Conservation (phyloP, 2,329 filamentous ascomycete genomes). For the Cladobotryum mycophilum region DNA sequence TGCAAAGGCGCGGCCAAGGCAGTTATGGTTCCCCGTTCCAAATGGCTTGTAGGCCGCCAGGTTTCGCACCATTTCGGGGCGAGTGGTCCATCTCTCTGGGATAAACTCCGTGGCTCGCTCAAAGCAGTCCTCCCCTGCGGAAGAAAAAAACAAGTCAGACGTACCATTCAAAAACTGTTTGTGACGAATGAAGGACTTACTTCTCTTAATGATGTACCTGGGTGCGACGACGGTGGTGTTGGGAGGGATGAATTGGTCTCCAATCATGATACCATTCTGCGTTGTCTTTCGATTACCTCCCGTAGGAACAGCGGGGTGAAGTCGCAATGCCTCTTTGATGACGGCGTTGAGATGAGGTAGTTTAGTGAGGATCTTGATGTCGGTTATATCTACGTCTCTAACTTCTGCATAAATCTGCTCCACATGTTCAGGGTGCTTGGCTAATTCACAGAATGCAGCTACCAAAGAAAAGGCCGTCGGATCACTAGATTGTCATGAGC, state of each 20-base stretch:
- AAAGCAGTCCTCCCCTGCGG: slow-evolving; percentile 23
- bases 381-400: slow-evolving; percentile 13
- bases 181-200: slow-evolving; percentile 27
- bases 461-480: slow-evolving; percentile 14
- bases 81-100: slow-evolving; percentile 32
- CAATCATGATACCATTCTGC: slow-evolving; percentile 14
- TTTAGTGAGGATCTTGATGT: slow-evolving; percentile 13
- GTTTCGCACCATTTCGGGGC: slow-evolving; percentile 27
- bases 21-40: slow-evolving; percentile 19
- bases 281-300: slow-evolving; percentile 17
- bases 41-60: slow-evolving; percentile 27
- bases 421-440: slow-evolving; percentile 12
- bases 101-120: slow-evolving; percentile 26
- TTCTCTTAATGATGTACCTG: slow-evolving; percentile 17
- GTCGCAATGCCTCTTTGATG: slow-evolving; percentile 20
- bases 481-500: slow-evolving; percentile 9
- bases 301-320: slow-evolving; percentile 17
- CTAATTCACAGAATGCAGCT: slow-evolving; percentile 16
- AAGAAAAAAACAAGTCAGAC: not conserved
- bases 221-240: slow-evolving; percentile 15
- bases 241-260: slow-evolving; percentile 14
- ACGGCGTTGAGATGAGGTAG: slow-evolving; percentile 20
- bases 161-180: fast-evolving
- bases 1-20: slow-evolving; percentile 5
- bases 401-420: slow-evolving; percentile 6